Percentiles rank a stretch among this genome's conserved stretches.
Evolutionary conservation across 768 basidiomycete species (phyloP).

Genomic region (Pleurotus cornucopiae): DNA sequence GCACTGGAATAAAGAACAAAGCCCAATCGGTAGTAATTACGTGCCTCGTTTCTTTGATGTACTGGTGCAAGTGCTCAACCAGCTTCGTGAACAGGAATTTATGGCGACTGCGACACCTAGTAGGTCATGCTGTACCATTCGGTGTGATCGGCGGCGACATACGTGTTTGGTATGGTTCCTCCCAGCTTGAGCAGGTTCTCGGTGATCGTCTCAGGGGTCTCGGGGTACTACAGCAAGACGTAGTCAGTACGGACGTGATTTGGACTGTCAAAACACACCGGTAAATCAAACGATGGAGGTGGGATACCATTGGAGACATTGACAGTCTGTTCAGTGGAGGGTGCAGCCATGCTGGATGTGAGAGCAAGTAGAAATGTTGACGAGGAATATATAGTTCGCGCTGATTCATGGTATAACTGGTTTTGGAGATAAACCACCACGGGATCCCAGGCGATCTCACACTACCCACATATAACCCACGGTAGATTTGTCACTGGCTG

Average conservation of each 20-base stretch:
- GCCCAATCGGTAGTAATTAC: not conserved
- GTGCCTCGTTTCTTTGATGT: slow-evolving; percentile 61
- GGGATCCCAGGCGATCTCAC: slow-evolving; percentile 4
- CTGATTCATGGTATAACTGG: not conserved
- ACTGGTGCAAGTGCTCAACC: slow-evolving; percentile 73
- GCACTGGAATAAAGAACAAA: not conserved
- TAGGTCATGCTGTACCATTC: not conserved
- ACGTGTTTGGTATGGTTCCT: not conserved
- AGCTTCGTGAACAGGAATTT: slow-evolving; percentile 36
- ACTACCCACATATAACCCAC: not conserved
- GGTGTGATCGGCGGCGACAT: not conserved
- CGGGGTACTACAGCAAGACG: slow-evolving; percentile 1
- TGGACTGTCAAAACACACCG: not conserved
- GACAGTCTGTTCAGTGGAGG: not conserved
- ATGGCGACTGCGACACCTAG: slow-evolving; percentile 3
- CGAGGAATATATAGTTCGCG: not conserved
- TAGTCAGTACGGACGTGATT: not conserved
- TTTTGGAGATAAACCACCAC: not conserved
- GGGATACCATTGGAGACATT: slow-evolving; percentile 9
- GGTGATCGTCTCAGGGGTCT: slow-evolving; percentile 11
- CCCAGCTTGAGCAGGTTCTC: slow-evolving; percentile 10
- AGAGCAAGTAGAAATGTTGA: not conserved
- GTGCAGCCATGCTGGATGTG: not conserved
- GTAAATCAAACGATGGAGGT: slow-evolving; percentile 5
- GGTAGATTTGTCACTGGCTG: not conserved